Conservation (phyloP, 306 rosid genomes). For the Dalbergia oliveri region DNA sequence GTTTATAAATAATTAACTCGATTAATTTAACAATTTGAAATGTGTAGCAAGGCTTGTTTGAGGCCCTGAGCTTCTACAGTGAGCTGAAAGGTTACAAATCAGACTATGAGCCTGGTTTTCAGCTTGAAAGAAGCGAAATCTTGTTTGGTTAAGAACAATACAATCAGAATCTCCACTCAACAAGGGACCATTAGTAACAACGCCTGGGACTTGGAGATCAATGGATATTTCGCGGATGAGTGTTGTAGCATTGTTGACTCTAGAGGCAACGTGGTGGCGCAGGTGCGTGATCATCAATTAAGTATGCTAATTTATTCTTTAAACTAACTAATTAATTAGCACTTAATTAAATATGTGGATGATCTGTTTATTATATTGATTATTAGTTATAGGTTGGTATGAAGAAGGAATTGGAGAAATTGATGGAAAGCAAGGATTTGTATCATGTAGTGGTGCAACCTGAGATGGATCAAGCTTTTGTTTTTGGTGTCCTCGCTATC, state of each 20-base stretch:
- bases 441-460: constrained; percentile 58
- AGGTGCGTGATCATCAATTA: constrained; percentile 40
- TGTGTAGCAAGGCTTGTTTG: constrained; percentile 74
- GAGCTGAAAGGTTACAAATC: constrained; percentile 74
- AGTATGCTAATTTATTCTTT: neutral
- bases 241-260: constrained; percentile 64
- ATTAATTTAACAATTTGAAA: neutral
- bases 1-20: neutral
- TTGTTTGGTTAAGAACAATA: constrained; percentile 59
- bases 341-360: too few species aligned
- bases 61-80: constrained; percentile 76
- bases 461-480: constrained; percentile 59
- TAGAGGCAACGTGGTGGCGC: constrained; percentile 52
- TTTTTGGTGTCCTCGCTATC: constrained; percentile 53
- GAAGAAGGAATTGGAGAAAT: constrained; percentile 53
- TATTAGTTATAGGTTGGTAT: constrained; percentile 45
- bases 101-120: constrained; percentile 68
- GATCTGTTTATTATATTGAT: neutral
- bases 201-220: constrained; percentile 69
- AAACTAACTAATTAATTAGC: neutral
- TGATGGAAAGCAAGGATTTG: constrained; percentile 57
- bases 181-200: constrained; percentile 49
- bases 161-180: constrained; percentile 64
- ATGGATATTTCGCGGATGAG: constrained; percentile 63
- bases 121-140: constrained; percentile 73